Evolutionary conservation across 805 yeast genomes (phyloP).

Genomic region (Komagataella ulmi): DNA sequence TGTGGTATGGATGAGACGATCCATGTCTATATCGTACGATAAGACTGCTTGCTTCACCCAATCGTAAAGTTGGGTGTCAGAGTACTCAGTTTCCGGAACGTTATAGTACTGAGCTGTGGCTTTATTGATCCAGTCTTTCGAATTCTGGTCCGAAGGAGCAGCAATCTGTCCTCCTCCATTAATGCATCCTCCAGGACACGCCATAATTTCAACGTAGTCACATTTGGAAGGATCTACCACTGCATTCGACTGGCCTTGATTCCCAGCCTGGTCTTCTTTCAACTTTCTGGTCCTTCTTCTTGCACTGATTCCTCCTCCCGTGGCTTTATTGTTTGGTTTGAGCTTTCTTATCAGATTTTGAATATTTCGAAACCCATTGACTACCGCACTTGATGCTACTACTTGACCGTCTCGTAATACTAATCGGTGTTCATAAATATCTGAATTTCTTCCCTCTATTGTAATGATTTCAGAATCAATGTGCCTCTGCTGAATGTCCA

Average conservation of each 20-base stretch:
- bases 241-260: slow-evolving; percentile 16
- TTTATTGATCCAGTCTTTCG: slow-evolving; percentile 30
- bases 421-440: slow-evolving; percentile 57
- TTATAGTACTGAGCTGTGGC: slow-evolving; percentile 21
- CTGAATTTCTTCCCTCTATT: slow-evolving; percentile 61
- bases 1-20: slow-evolving; percentile 28
- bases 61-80: slow-evolving; percentile 3
- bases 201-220: slow-evolving; percentile 91
- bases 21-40: slow-evolving; percentile 16
- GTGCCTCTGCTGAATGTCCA: slow-evolving; percentile 17
- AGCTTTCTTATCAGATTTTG: slow-evolving; percentile 85
- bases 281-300: slow-evolving; percentile 9
- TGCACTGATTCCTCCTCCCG: slow-evolving; percentile 5
- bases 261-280: slow-evolving; percentile 21
- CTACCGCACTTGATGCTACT: slow-evolving; percentile 46
- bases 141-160: slow-evolving; percentile 21
- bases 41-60: slow-evolving; percentile 24
- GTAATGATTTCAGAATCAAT: slow-evolving; percentile 18
- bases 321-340: slow-evolving; percentile 23
- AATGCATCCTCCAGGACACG: slow-evolving; percentile 96
- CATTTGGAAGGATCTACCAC: slow-evolving; percentile 51
- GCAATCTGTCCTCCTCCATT: slow-evolving; percentile 92
- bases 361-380: slow-evolving; percentile 89
- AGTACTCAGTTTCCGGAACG: slow-evolving; percentile 12
- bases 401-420: slow-evolving; percentile 13